Evolutionary conservation across 768 basidiomycete species (phyloP).

Genomic region (Mycena amicta): DNA sequence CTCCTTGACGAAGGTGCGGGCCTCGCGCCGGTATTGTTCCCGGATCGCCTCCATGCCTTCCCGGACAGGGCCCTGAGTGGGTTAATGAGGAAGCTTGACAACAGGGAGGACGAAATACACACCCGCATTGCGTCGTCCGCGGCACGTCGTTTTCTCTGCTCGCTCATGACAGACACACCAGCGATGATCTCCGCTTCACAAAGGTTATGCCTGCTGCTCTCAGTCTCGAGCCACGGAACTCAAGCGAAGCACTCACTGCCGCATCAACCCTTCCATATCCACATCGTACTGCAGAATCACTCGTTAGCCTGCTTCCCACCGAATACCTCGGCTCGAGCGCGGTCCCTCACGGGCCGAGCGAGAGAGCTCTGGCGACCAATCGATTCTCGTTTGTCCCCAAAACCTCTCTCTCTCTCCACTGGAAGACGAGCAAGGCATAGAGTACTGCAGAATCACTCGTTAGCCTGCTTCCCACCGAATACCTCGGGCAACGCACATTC

Average conservation of each 20-base stretch:
- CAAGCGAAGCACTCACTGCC: too few species aligned
- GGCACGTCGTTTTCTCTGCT: constrained; percentile 12
- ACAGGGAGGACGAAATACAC: background rate
- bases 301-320: too few species aligned
- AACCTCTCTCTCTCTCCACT: constrained; percentile 1
- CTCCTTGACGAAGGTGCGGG: constrained; percentile 17
- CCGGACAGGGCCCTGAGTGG: constrained; percentile 17
- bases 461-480: too few species aligned
- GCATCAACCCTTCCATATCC: constrained; percentile 17
- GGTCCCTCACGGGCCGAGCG: constrained; percentile 12
- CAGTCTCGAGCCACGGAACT: too few species aligned
- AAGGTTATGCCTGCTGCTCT: constrained; percentile 14
- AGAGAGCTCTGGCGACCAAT: constrained; percentile 19
- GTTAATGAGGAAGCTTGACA: background rate
- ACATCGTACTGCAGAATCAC: constrained; percentile 24
- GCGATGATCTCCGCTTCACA: constrained; percentile 21
- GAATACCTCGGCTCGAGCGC: constrained; percentile 21
- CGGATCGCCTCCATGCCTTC: constrained; percentile 16
- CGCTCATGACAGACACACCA: constrained; percentile 17
- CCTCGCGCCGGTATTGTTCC: constrained; percentile 1
- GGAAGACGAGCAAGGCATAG: constrained; percentile 16
- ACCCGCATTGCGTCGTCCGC: constrained; percentile 20
- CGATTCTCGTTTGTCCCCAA: constrained; percentile 12
- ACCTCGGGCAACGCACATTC: constrained; percentile 9
- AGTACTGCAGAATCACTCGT: too few species aligned